A percentile compares a stretch with the other conserved stretches of the same genome.
phyloP scores from a whole-genome alignment of 2,329 filamentous ascomycete species.

The Aspergillus eucalypticola region DNA sequence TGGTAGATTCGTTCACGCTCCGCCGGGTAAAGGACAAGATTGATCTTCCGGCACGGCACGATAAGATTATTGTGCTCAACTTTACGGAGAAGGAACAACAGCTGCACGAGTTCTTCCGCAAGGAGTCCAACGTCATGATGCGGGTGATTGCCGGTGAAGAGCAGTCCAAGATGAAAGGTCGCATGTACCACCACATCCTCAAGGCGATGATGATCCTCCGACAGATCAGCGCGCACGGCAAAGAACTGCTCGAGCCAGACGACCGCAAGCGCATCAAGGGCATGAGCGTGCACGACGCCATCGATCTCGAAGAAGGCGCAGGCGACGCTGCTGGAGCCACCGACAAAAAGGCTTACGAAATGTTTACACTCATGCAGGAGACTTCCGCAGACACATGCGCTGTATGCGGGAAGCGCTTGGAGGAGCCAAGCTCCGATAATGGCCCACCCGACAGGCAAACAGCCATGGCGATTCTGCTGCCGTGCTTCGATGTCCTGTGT shows the following conservation, averaged over 20 bases:
- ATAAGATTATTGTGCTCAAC: constrained; percentile 70
- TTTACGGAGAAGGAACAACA: constrained; percentile 74
- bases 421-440: constrained; percentile 53
- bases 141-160: constrained; percentile 68
- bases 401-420: constrained; percentile 67
- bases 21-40: constrained; percentile 91
- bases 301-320: constrained; percentile 81
- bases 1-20: constrained; percentile 93
- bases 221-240: constrained; percentile 90
- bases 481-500: constrained; percentile 86
- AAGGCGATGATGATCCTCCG: constrained; percentile 88
- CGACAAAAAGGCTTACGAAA: constrained; percentile 76
- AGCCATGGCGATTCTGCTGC: constrained; percentile 72
- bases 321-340: constrained; percentile 59
- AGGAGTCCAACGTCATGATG: constrained; percentile 77
- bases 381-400: constrained; percentile 74
- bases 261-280: constrained; percentile 80
- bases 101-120: constrained; percentile 82
- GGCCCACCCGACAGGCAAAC: constrained; percentile 51
- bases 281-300: constrained; percentile 78
- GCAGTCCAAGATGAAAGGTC: constrained; percentile 72
- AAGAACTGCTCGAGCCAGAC: constrained; percentile 80
- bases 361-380: constrained; percentile 80
- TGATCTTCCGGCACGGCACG: constrained; percentile 71
- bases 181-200: constrained; percentile 89